phyloP scores from a whole-genome alignment of 2,329 filamentous ascomycete species.

The Botrytis deweyae region DNA sequence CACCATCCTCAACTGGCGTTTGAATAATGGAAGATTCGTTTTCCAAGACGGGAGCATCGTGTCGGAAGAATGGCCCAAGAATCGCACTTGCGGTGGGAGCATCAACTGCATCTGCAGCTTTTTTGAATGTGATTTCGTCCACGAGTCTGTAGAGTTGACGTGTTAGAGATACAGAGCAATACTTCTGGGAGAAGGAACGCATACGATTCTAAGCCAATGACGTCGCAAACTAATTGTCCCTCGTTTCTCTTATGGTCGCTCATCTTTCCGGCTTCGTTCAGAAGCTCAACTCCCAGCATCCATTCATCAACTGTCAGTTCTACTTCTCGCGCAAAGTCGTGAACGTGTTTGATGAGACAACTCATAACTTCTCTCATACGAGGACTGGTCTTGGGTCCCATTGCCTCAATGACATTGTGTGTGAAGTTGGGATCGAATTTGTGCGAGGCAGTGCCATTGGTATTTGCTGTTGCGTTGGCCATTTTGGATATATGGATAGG shows the following conservation, averaged over 20 bases:
- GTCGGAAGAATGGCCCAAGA: conserved; percentile 63
- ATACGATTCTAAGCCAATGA: conserved; percentile 61
- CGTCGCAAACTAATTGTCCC: conserved; percentile 61
- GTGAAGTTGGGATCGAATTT: conserved; percentile 56
- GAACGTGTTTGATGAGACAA: conserved; percentile 55
- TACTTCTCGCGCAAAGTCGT: conserved; percentile 59
- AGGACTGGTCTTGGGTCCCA: conserved; percentile 58
- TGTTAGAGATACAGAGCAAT: neutral
- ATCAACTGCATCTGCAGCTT: conserved; percentile 43
- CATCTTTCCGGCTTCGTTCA: conserved; percentile 64
- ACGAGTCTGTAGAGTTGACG: conserved; percentile 41
- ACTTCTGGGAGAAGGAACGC: conserved; percentile 27
- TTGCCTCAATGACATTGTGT: conserved; percentile 58
- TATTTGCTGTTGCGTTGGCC: neutral
- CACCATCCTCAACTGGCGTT: conserved; percentile 50
- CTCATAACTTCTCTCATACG: conserved; percentile 56
- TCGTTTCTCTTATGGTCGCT: conserved; percentile 62
- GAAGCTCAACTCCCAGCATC: conserved; percentile 53
- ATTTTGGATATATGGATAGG: neutral
- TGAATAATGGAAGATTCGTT: conserved; percentile 57
- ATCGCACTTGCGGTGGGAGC: conserved; percentile 53
- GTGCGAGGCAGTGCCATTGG: neutral
- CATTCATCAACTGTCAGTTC: conserved; percentile 59
- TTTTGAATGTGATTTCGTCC: conserved; percentile 36
- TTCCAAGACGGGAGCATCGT: conserved; percentile 53